A percentile compares a stretch with the other conserved stretches of the same genome.
phyloP scores from a whole-genome alignment of 306 rosid genomes.

The Medicago truncatula region DNA sequence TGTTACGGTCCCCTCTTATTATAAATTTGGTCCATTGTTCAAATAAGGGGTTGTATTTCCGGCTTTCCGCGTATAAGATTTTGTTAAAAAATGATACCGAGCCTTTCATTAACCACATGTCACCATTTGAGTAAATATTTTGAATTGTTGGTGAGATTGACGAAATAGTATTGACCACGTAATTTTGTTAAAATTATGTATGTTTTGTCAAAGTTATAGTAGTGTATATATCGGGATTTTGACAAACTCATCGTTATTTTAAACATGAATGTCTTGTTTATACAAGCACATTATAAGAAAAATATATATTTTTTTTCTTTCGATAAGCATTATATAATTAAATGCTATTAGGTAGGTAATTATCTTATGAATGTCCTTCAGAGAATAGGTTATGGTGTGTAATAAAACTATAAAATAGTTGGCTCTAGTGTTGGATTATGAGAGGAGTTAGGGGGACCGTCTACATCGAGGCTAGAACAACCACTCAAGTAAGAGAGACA shows the following conservation, averaged over 20 bases:
- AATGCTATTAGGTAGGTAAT: too few relatives aligned
- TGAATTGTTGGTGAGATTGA: background rate
- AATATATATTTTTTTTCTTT: too few relatives aligned
- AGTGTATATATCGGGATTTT: too few relatives aligned
- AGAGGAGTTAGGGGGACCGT: too few relatives aligned
- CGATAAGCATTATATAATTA: too few relatives aligned
- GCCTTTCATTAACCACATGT: background rate
- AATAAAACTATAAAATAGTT: too few relatives aligned
- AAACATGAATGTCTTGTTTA: background rate
- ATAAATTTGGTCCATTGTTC: background rate
- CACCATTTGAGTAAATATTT: background rate
- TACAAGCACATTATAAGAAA: background rate
- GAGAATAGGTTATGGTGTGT: too few relatives aligned
- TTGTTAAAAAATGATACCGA: background rate
- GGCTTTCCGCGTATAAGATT: background rate
- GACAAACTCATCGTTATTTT: too few relatives aligned
- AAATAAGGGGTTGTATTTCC: background rate
- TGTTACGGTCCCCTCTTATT: constrained; percentile 5
- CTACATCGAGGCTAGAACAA: too few relatives aligned
- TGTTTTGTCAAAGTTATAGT: too few relatives aligned
- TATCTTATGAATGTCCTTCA: too few relatives aligned
- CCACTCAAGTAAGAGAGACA: too few relatives aligned
- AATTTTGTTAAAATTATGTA: background rate
- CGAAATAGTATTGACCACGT: background rate
- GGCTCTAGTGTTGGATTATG: background rate